A percentile compares a stretch with the other conserved stretches of the same genome.
phyloP scores from a whole-genome alignment of 2,329 filamentous ascomycete species.

The Colletotrichum melonis region DNA sequence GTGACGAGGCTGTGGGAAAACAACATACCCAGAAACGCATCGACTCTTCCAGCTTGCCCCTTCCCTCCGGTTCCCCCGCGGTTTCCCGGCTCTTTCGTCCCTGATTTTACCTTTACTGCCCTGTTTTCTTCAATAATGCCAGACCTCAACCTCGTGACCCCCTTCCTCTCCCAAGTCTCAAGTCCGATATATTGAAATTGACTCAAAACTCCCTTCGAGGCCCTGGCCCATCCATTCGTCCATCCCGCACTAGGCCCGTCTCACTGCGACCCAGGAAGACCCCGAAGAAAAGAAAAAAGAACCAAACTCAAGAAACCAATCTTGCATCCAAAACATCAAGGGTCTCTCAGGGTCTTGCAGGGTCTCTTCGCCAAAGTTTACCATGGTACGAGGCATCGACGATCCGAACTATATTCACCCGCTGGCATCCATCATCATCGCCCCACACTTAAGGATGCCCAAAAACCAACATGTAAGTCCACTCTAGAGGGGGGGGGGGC shows the following conservation, averaged over 20 bases:
- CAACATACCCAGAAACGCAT: not conserved
- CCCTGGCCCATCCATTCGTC: no score
- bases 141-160: not conserved
- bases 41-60: not conserved
- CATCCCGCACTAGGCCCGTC: not conserved
- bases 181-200: not conserved
- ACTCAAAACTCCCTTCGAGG: no score
- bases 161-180: not conserved
- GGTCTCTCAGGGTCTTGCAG: not conserved
- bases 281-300: no score
- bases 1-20: not conserved
- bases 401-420: not conserved
- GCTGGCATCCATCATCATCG: not conserved
- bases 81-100: no score
- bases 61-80: not conserved
- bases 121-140: not conserved
- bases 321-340: not conserved
- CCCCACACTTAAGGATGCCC: not conserved
- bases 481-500: no score
- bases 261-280: no score
- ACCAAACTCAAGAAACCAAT: not conserved
- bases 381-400: not conserved
- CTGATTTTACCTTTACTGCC: not conserved
- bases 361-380: not conserved
- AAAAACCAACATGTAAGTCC: not conserved